A percentile compares a stretch with the other conserved stretches of the same genome.
These are phyloP conservation scores for Penicillium sp. DNA, from an alignment of 2,329 filamentous ascomycete species.

Conservation along the genomic window DNA sequence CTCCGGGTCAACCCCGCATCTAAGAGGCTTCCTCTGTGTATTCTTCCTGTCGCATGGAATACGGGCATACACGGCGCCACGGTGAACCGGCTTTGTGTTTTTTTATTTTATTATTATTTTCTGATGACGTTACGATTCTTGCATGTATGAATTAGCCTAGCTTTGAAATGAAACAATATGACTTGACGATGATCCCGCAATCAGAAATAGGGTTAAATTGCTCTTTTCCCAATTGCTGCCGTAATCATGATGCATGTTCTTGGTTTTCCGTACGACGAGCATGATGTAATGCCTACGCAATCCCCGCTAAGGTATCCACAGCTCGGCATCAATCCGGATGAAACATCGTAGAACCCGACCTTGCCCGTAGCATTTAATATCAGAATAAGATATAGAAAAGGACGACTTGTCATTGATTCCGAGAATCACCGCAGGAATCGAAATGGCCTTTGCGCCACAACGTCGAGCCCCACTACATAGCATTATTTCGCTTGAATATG, in stretches of 20 bases:
- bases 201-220: not conserved
- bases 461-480: not conserved
- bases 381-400: not conserved
- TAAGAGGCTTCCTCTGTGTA: slow-evolving; percentile 14
- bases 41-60: slow-evolving; percentile 29
- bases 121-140: slow-evolving; percentile 10
- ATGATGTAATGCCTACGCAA: slow-evolving; percentile 3
- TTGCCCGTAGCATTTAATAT: not conserved
- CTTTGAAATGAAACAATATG: slow-evolving; percentile 7
- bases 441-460: not conserved
- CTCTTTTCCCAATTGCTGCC: not conserved
- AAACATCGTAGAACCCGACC: not conserved
- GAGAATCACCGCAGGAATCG: not conserved
- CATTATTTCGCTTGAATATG: not conserved
- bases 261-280: not conserved
- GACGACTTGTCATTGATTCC: not conserved
- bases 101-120: slow-evolving; percentile 6
- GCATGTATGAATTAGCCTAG: slow-evolving; percentile 13
- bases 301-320: not conserved
- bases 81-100: slow-evolving; percentile 24
- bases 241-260: not conserved
- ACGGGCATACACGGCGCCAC: slow-evolving; percentile 34
- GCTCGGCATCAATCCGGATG: not conserved
- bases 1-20: slow-evolving; percentile 29
- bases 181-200: not conserved